phyloP scores from a whole-genome alignment of 768 basidiomycete species.

The Kwoniella dendrophila region DNA sequence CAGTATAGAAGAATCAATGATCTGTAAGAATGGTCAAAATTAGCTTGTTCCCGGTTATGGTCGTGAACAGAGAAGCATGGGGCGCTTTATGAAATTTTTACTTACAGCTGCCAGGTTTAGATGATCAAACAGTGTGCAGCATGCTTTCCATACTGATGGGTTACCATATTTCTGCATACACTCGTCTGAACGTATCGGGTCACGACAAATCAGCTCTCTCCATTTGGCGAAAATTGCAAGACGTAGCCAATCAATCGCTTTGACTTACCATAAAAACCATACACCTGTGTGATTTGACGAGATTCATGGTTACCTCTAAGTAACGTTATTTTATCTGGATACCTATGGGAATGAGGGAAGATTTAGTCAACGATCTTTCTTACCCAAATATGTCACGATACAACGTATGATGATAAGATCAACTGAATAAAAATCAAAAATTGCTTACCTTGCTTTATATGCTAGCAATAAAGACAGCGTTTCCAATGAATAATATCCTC shows the following conservation, averaged over 20 bases:
- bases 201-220: background rate
- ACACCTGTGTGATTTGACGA: slow-evolving; percentile 98
- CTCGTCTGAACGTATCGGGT: slow-evolving; percentile 64
- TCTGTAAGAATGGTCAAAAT: slow-evolving; percentile 60
- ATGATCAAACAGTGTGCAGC: slow-evolving; percentile 94
- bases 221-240: background rate
- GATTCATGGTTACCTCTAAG: slow-evolving; percentile 98
- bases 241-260: background rate
- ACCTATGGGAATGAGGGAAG: slow-evolving; percentile 62
- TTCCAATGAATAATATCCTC: slow-evolving; percentile 98
- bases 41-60: background rate
- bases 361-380: no score
- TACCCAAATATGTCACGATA: no score
- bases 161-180: slow-evolving; percentile 98
- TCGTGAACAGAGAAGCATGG: background rate
- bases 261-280: slow-evolving; percentile 90
- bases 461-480: slow-evolving; percentile 95
- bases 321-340: slow-evolving; percentile 96
- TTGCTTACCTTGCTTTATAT: slow-evolving; percentile 65
- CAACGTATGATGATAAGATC: no score
- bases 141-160: slow-evolving; percentile 93
- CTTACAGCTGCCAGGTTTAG: slow-evolving; percentile 87
- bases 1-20: slow-evolving; percentile 86
- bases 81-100: no score
- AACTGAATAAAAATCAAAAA: background rate